Evolutionary conservation across 2,329 filamentous ascomycete species (phyloP), one percentile per base, ranked within the genome.

Genomic region (Fusarium hainanense): DNA sequence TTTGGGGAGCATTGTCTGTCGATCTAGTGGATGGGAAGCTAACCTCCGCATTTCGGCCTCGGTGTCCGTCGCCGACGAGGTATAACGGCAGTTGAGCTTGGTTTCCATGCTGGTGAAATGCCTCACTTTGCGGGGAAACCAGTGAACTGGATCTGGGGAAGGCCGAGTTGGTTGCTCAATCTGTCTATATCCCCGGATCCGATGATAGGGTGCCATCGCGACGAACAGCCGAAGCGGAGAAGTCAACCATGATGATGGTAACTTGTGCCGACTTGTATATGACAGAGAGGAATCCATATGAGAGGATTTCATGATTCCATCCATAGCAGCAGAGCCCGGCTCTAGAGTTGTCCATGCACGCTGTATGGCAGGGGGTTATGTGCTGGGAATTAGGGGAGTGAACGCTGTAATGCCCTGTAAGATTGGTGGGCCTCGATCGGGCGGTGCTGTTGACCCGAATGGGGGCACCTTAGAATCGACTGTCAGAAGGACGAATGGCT

Each of bases 31-130:
- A 37, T 9, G 13, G 14, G 20, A 56, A 32, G 58, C 49, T 23
- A 56, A 41, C 49, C 50, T 64, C 58, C 21, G 50, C 61, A 34
- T 57, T 49, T 46, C 61, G 50, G 61, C 18, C 10, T 64, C 58
- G 61, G 58, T 4, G 4, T 28, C 37, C 21, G 37, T 32, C 3
- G 16, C 44, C 58, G 61, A 63, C 25, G 9, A 9, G 10, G 10
- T 2, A 8, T 30, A 11, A 10, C 21, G 30, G 52, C 14, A 28
- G n/a, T 43, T 43, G 11, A 37, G 12, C 14, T 43, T 18, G 40
- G 13, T n/a, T 4, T 30, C 14, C 34, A 5, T 9, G 8, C 12
- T 14, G 28, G 20, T 25, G 28, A 34, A 48, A 37, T 30, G 12
- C 18, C 23, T 55, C 28, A 27, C 21, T 27, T 48, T 20, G n/a